Evolutionary conservation across 164 flowering plant genomes (phyloP).

Genomic region (Macadamia tetraphylla): DNA sequence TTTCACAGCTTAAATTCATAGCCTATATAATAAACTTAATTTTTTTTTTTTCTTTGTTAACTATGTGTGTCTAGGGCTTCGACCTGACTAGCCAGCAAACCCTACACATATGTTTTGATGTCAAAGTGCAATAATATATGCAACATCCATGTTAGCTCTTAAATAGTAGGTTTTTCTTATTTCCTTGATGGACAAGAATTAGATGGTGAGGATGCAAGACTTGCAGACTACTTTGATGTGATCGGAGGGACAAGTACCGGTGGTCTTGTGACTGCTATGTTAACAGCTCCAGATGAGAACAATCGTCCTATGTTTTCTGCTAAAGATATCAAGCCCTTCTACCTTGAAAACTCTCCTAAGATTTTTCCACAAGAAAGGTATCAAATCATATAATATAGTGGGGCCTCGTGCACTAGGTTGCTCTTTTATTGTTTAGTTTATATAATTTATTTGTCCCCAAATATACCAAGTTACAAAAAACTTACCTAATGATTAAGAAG

Average conservation of each 20-base stretch:
- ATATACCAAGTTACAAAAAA: too few relatives aligned
- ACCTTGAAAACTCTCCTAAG: slow-evolving; percentile 27
- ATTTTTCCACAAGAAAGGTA: slow-evolving; percentile 29
- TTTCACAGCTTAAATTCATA: too few relatives aligned
- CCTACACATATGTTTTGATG: too few relatives aligned
- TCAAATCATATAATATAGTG: too few relatives aligned
- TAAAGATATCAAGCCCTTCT: slow-evolving; percentile 27
- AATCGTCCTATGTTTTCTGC: slow-evolving; percentile 37
- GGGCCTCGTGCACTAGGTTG: too few relatives aligned
- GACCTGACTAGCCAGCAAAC: too few relatives aligned
- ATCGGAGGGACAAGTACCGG: slow-evolving; percentile 47
- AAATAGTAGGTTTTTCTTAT: neutral
- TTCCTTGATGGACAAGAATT: slow-evolving; percentile 18
- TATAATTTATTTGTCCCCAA: too few relatives aligned
- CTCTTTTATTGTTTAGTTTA: too few relatives aligned
- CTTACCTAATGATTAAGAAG: too few relatives aligned
- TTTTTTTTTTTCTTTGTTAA: too few relatives aligned
- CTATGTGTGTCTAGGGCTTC: neutral
- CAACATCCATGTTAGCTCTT: neutral
- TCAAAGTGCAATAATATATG: too few relatives aligned
- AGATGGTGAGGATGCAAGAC: slow-evolving; percentile 34
- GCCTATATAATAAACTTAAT: too few relatives aligned
- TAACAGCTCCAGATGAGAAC: slow-evolving; percentile 29
- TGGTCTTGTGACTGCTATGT: slow-evolving; percentile 35
- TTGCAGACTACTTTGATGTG: slow-evolving; percentile 47